Evolutionary conservation across 495 filamentous ascomycete genomes (phyloP).

Genomic region (Lentithecium fluviatile): DNA sequence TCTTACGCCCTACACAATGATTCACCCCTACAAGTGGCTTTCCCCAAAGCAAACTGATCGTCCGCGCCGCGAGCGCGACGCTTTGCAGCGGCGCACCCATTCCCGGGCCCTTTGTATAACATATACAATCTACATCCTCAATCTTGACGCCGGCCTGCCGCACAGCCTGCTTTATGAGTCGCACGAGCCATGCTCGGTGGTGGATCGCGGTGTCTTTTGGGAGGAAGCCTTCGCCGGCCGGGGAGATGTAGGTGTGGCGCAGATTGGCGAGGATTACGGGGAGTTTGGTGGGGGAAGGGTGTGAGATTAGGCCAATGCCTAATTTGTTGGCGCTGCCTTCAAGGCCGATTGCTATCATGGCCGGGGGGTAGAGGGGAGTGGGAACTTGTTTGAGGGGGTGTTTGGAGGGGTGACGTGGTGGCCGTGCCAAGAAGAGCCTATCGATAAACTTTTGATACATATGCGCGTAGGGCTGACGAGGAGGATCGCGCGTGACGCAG

Average conservation of each 20-base stretch:
- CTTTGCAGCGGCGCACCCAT: slow-evolving; percentile 95
- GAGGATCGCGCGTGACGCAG: too few relatives aligned
- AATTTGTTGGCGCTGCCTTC: slow-evolving; percentile 98
- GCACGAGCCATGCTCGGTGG: slow-evolving; percentile 81
- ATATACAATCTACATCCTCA: slow-evolving; percentile 80
- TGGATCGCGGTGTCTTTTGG: slow-evolving; percentile 94
- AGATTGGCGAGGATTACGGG: slow-evolving; percentile 87
- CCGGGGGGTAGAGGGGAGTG: slow-evolving; percentile 20
- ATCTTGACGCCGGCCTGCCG: slow-evolving; percentile 61
- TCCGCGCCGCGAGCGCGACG: slow-evolving; percentile 81
- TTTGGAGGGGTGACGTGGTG: slow-evolving; percentile 1
- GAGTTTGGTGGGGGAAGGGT: slow-evolving; percentile 55
- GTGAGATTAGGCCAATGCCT: slow-evolving; percentile 87
- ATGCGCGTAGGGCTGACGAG: too few relatives aligned
- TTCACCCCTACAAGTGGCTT: slow-evolving; percentile 89
- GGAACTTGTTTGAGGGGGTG: neutral
- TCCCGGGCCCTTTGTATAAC: slow-evolving; percentile 91
- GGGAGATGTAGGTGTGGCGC: slow-evolving; percentile 87
- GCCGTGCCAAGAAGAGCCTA: slow-evolving; percentile 7
- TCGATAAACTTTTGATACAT: slow-evolving; percentile 12
- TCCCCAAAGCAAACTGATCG: slow-evolving; percentile 79
- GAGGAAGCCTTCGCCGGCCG: slow-evolving; percentile 90
- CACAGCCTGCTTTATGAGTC: slow-evolving; percentile 73
- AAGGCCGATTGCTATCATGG: slow-evolving; percentile 84
- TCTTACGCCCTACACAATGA: slow-evolving; percentile 88